A percentile compares a stretch with the other conserved stretches of the same genome.
phyloP scores from a whole-genome alignment of 2,329 filamentous ascomycete genomes.

The Pseudogymnoascus sp. region DNA sequence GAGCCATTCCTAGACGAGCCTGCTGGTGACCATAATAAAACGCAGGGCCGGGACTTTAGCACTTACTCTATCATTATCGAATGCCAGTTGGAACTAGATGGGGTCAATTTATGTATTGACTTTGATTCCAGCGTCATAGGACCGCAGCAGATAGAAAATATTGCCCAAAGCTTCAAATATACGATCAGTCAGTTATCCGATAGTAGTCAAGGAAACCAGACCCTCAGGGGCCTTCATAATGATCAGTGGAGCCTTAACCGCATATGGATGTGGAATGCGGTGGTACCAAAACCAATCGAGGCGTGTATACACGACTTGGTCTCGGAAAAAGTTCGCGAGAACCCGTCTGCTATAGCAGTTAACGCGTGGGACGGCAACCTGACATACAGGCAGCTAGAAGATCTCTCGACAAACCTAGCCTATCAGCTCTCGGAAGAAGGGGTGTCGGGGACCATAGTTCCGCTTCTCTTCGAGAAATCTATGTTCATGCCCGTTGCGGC shows the following conservation, averaged over 20 bases:
- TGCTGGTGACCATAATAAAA: not conserved
- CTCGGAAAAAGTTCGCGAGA: not conserved
- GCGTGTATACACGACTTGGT: constrained; percentile 7
- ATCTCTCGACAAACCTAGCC: constrained; percentile 15
- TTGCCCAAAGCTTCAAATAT: not conserved
- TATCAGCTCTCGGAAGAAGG: not conserved
- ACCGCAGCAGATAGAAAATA: not conserved
- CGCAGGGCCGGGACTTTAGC: not conserved
- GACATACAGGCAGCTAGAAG: constrained; percentile 19
- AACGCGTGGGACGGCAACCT: constrained; percentile 15
- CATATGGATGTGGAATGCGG: constrained; percentile 1
- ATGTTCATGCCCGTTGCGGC: constrained; percentile 19
- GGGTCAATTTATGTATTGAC: constrained; percentile 3
- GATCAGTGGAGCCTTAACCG: not conserved
- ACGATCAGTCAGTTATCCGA: not conserved
- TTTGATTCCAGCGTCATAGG: constrained; percentile 2
- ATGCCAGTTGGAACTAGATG: not conserved
- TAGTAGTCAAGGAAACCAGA: not conserved
- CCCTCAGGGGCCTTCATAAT: not conserved
- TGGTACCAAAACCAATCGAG: not conserved
- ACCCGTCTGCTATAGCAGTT: constrained; percentile 9
- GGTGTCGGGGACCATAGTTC: constrained; percentile 9
- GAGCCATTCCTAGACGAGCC: not conserved
- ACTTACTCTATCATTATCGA: constrained; percentile 9
- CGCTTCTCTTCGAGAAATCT: constrained; percentile 22